Conservation (phyloP, 208 protist species). For the Acanthamoeba healyi region DNA sequence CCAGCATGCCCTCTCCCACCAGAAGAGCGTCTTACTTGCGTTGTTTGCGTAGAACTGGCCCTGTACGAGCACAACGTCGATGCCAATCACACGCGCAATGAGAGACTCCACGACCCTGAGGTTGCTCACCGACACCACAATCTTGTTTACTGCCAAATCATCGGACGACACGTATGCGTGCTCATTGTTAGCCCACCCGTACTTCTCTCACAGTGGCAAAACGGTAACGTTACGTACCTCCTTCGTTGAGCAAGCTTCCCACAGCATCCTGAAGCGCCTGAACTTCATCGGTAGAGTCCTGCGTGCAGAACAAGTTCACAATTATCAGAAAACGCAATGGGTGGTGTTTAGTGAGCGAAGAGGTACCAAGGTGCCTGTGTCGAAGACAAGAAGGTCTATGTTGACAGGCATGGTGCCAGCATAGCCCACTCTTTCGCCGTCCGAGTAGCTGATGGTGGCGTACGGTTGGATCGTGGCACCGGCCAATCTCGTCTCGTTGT, state of each 20-base stretch:
- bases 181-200: too few relatives aligned
- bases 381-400: neutral
- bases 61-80: conserved; percentile 59
- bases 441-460: neutral
- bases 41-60: conserved; percentile 29
- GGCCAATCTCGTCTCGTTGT: neutral
- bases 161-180: too few relatives aligned
- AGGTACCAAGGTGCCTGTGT: neutral
- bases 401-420: conserved; percentile 4
- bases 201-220: too few relatives aligned
- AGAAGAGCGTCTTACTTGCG: neutral
- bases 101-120: neutral
- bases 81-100: neutral
- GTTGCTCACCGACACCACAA: conserved; percentile 47
- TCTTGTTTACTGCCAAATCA: conserved; percentile 66
- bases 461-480: neutral
- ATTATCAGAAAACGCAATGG: too few relatives aligned
- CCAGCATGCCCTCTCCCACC: too few relatives aligned
- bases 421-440: neutral
- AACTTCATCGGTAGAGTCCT: conserved; percentile 49
- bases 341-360: neutral
- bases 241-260: neutral
- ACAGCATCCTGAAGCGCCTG: neutral
- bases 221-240: too few relatives aligned
- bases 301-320: neutral